Conservation (phyloP, 805 yeast genomes). For the Candida lessepsii region DNA sequence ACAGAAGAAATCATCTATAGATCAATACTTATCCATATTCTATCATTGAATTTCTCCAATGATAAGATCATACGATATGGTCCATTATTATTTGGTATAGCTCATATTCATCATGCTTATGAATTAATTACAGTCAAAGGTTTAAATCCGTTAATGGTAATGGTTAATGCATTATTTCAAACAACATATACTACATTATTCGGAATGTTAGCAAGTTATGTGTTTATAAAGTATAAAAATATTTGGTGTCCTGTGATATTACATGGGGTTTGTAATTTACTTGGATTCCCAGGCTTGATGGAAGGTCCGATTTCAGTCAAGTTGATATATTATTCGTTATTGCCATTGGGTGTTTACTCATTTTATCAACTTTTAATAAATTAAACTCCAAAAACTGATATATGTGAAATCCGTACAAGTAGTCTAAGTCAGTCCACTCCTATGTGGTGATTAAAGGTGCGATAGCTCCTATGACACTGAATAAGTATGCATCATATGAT, state of each 20-base stretch:
- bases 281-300: constrained; percentile 59
- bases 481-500: no score
- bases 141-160: constrained; percentile 2
- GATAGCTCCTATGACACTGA: no score
- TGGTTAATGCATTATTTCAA: constrained; percentile 45
- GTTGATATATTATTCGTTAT: constrained; percentile 14
- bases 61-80: constrained; percentile 34
- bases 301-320: constrained; percentile 7
- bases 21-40: constrained; percentile 36
- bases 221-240: constrained; percentile 48
- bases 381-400: no score
- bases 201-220: constrained; percentile 62
- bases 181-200: constrained; percentile 64
- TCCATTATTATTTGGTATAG: constrained; percentile 71
- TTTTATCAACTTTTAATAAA: constrained; percentile 8
- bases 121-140: constrained; percentile 28
- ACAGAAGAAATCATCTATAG: constrained; percentile 78
- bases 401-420: no score
- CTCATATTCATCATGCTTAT: constrained; percentile 75
- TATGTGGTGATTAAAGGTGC: no score
- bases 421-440: no score
- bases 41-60: constrained; percentile 12
- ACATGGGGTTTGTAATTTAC: constrained; percentile 66
- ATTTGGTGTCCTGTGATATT: constrained; percentile 57
- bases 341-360: constrained; percentile 12